Conservation (phyloP, 371 early-diverging fungal genomes). For the Apophysomyces elegans region DNA sequence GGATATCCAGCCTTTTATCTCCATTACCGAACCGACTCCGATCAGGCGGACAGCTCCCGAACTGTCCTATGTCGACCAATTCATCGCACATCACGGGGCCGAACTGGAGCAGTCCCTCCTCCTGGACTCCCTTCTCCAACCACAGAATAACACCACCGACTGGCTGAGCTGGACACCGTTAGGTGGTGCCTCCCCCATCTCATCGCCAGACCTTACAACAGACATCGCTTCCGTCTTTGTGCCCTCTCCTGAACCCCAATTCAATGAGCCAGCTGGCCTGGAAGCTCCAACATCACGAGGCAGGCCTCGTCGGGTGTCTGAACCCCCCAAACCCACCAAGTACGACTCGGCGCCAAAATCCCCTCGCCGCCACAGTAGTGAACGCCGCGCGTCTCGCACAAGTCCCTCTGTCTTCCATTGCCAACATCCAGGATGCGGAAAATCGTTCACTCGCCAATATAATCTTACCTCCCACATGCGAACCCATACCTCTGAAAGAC, state of each 20-base stretch:
- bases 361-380: conserved; percentile 25
- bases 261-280: conserved; percentile 12
- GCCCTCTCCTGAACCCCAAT: conserved; percentile 1
- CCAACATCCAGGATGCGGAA: conserved; percentile 59
- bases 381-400: conserved; percentile 11
- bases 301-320: conserved; percentile 30
- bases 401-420: conserved; percentile 19
- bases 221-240: conserved; percentile 20
- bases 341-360: conserved; percentile 7
- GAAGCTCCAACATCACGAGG: background rate
- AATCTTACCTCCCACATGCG: conserved; percentile 75
- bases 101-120: conserved; percentile 14
- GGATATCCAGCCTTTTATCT: conserved; percentile 33
- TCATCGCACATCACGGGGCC: conserved; percentile 20
- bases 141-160: conserved; percentile 1
- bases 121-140: conserved; percentile 7
- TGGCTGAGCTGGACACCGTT: conserved; percentile 23
- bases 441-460: conserved; percentile 70
- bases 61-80: conserved; percentile 20
- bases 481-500: conserved; percentile 63
- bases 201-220: conserved; percentile 15
- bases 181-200: conserved; percentile 11
- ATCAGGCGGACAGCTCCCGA: conserved; percentile 20
- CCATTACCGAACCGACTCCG: conserved; percentile 32
- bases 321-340: conserved; percentile 24